These are phyloP conservation scores for Cavenderia fasciculata DNA, from an alignment of 78 protist genomes.

Conservation along the genomic window DNA sequence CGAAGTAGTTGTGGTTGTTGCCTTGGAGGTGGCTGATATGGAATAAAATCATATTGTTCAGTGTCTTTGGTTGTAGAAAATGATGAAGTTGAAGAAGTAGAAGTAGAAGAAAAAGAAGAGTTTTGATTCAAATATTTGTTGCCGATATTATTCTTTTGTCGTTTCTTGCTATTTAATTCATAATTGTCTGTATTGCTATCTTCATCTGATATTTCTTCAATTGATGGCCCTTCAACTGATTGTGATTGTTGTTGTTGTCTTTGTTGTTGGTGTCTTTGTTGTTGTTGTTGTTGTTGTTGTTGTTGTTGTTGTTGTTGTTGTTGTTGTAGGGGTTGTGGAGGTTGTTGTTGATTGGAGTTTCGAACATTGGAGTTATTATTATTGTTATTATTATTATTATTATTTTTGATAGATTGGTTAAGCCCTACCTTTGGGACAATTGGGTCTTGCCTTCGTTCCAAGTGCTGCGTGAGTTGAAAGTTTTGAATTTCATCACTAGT, in stretches of 20 bases:
- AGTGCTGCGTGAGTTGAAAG: no score
- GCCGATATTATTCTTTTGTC: neutral
- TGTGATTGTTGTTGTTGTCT: slow-evolving; percentile 4
- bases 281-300: neutral
- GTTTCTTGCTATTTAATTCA: neutral
- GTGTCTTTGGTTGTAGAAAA: neutral
- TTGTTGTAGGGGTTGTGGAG: neutral
- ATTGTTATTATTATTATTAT: neutral
- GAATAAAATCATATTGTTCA: neutral
- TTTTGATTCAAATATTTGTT: slow-evolving; percentile 1
- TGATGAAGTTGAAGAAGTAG: neutral
- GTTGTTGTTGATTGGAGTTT: neutral
- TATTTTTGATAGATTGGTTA: neutral
- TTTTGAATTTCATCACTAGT: neutral
- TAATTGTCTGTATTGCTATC: neutral
- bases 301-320: slow-evolving; percentile 31
- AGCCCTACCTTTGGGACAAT: no score
- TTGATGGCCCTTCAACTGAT: neutral
- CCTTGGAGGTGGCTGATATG: neutral
- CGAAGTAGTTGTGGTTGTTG: neutral
- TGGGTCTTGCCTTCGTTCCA: no score
- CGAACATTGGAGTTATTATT: neutral
- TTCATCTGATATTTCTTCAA: neutral
- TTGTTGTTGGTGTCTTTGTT: neutral
- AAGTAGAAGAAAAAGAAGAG: no score